A percentile compares a stretch with the other conserved stretches of the same genome.
Conservation (phyloP, 176 grass and related monocot genomes). For the Ensete ventricosum region DNA sequence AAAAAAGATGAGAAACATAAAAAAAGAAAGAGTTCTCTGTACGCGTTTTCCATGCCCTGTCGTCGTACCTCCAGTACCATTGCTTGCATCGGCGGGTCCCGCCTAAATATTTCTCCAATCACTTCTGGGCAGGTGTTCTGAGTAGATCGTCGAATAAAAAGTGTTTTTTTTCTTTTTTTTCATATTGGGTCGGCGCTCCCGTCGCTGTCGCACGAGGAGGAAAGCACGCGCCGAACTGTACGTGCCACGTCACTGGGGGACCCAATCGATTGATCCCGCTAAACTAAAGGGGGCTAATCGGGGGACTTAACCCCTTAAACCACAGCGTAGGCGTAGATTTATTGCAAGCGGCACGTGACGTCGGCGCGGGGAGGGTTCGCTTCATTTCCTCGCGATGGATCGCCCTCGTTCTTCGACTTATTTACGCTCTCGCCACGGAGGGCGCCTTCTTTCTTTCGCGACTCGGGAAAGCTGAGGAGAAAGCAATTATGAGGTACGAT, state of each 20-base stretch:
- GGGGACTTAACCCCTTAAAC: background rate
- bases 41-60: too few species aligned
- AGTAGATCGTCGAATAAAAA: too few species aligned
- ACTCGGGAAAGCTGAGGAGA: too few species aligned
- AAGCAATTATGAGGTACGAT: too few species aligned
- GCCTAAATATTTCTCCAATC: too few species aligned
- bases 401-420: background rate
- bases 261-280: background rate
- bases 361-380: background rate
- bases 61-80: too few species aligned
- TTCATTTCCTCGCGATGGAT: too few species aligned
- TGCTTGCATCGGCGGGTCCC: too few species aligned
- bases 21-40: background rate
- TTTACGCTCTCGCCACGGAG: background rate
- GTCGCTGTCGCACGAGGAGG: constrained; percentile 3
- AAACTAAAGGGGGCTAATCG: background rate
- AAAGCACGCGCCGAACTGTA: constrained; percentile 2
- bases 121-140: too few species aligned
- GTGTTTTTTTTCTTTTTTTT: too few species aligned
- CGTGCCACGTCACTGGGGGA: background rate
- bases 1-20: background rate
- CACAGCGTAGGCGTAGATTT: background rate
- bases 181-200: background rate
- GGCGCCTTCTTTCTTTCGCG: too few species aligned
- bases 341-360: background rate